A percentile compares a stretch with the other conserved stretches of the same genome.
Evolutionary conservation across 2,329 filamentous ascomycete genomes (phyloP).

Genomic region (Scedosporium minutisporum): DNA sequence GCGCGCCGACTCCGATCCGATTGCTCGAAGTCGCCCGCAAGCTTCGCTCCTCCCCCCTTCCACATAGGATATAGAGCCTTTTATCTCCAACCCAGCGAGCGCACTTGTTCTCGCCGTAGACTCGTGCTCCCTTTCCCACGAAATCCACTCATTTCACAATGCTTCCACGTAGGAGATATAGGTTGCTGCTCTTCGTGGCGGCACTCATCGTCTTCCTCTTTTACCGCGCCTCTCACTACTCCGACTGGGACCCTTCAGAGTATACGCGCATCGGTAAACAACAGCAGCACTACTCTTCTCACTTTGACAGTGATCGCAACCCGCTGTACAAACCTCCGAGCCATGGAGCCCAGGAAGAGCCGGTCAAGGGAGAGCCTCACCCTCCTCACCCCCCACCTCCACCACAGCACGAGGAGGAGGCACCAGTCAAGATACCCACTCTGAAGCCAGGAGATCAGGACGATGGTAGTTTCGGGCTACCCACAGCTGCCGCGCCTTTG

Average conservation of each 20-base stretch:
- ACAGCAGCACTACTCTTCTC: constrained; percentile 5
- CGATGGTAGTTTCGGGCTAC: not conserved
- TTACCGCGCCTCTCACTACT: constrained; percentile 36
- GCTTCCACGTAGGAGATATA: constrained; percentile 39
- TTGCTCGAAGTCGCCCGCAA: not conserved
- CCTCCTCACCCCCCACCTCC: not conserved
- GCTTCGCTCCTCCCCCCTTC: not conserved
- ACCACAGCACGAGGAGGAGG: not conserved
- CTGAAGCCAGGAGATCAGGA: constrained; percentile 13
- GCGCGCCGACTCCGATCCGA: not conserved
- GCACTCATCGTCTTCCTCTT: constrained; percentile 44
- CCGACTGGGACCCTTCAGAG: constrained; percentile 16
- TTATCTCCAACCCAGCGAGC: not conserved
- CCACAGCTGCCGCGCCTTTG: not conserved
- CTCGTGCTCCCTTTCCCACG: no score
- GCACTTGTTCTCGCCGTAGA: no score
- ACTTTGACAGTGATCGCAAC: constrained; percentile 2
- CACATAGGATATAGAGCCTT: not conserved
- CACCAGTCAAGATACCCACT: constrained; percentile 6
- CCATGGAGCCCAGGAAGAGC: not conserved
- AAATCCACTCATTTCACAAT: not conserved
- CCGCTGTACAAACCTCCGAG: not conserved
- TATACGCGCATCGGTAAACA: constrained; percentile 7
- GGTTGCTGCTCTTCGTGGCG: constrained; percentile 48
- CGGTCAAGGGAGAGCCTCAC: not conserved